These are phyloP conservation scores for Eutrema heterophyllum DNA, from an alignment of 345 rosid genomes.

Conservation along the genomic window DNA sequence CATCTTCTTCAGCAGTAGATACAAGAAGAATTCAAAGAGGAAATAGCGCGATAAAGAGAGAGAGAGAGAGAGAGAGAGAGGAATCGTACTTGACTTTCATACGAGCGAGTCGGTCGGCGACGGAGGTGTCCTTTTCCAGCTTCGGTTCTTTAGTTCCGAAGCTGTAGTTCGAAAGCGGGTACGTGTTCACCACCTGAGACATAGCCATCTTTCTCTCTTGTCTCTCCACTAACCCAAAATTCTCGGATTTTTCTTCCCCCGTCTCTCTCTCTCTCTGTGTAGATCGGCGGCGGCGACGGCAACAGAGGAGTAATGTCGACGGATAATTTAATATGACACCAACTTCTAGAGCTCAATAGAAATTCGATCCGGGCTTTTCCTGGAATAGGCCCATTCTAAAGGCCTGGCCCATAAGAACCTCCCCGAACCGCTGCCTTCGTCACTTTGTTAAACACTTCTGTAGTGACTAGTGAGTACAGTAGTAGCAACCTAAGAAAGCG, in stretches of 20 bases:
- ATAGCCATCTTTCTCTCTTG: slow-evolving; percentile 46
- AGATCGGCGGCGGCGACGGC: slow-evolving; percentile 10
- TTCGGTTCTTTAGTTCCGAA: slow-evolving; percentile 95
- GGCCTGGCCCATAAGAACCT: not conserved
- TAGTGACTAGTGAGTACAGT: not conserved
- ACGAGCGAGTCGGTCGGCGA: slow-evolving; percentile 97
- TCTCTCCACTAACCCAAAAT: not conserved
- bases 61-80: not conserved
- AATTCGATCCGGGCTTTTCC: not conserved
- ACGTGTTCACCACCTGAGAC: slow-evolving; percentile 81
- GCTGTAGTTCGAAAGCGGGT: slow-evolving; percentile 90
- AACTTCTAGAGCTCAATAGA: not conserved
- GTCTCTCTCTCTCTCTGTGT: not conserved
- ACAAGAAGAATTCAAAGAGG: not conserved
- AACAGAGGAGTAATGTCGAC: not conserved
- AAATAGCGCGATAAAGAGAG: not conserved
- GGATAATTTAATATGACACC: not conserved
- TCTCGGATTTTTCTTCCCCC: not conserved
- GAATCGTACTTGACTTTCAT: slow-evolving; percentile 84
- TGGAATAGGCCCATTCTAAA: not conserved
- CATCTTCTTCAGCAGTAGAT: not conserved
- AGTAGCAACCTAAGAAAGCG: slow-evolving; percentile 14
- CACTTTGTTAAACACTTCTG: not conserved
- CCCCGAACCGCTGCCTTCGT: not conserved
- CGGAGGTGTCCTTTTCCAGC: slow-evolving; percentile 94